Evolutionary conservation across 306 rosid genomes (phyloP), one percentile per base, ranked within the genome.

Genomic region (Leucaena leucocephala): DNA sequence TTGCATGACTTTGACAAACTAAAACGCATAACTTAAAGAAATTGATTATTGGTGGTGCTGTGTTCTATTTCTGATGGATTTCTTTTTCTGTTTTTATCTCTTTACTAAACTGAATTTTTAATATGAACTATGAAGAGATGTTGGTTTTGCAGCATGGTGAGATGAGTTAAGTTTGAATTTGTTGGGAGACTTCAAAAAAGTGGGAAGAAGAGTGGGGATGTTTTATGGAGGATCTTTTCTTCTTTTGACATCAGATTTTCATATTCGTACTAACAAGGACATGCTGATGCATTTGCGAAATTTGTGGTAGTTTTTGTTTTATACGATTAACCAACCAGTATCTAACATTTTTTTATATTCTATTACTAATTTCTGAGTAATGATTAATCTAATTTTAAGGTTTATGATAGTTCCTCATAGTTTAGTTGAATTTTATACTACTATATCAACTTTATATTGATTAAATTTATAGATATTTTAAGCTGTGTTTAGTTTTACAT

Each of bases 1-100:
- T 80, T 94, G 98, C 87, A 83, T 93, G 42, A 86, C 97, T 74
- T 78, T 87, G 82, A 82, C 80, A 57, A 90, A 86, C 38, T 88
- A 65, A 87, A 68, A 68, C 17, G 71, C 66, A 27, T 27, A 27
- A 45, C 73, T n/a, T 8, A 8, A 2, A 61, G 12, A 46, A 38
- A 40, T 66, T 63, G 74, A 52, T 70, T 74, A 64, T 74, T 69
- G 63, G 81, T 57, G 72, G 66, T 49, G 50, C 73, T 78, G 68
- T 61, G 74, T 69, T 86, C 73, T 52, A 48, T 70, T 66, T 49
- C 40, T 71, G 17, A 43, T 84, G 71, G 76, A 12, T 40, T 70
- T 82, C 48, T 75, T 81, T 70, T 69, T 67, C 19, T 52, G 72
- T 81, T 65, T 65, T 15, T 9, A 0, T 3, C 7, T 9, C 19